A percentile compares a stretch with the other conserved stretches of the same genome.
These are phyloP conservation scores for Neurospora sp. DNA, from an alignment of 495 filamentous ascomycete species.

Conservation along the genomic window DNA sequence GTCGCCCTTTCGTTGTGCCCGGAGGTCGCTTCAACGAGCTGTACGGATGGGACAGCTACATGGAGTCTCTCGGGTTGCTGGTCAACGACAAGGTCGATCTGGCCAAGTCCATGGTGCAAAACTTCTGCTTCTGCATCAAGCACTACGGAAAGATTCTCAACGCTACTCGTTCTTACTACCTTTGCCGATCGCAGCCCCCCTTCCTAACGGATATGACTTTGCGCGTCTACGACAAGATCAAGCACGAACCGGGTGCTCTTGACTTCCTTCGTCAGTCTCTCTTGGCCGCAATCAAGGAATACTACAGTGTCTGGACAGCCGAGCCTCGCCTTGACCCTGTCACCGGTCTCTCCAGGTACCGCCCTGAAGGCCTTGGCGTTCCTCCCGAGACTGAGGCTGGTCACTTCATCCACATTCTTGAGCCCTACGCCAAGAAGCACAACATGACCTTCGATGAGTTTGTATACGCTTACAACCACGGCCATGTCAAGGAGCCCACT, in stretches of 20 bases:
- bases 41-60: slow-evolving; percentile 96
- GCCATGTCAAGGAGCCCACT: slow-evolving; percentile 69
- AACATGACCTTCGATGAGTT: slow-evolving; percentile 71
- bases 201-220: slow-evolving; percentile 97
- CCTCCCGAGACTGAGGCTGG: slow-evolving; percentile 88
- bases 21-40: slow-evolving; percentile 95
- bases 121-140: slow-evolving; percentile 96
- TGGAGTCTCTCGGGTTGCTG: slow-evolving; percentile 82
- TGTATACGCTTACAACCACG: slow-evolving; percentile 73
- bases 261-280: slow-evolving; percentile 72
- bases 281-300: slow-evolving; percentile 93
- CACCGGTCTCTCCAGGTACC: slow-evolving; percentile 81
- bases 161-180: slow-evolving; percentile 91
- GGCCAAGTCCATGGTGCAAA: slow-evolving; percentile 83
- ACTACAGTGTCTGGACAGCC: slow-evolving; percentile 80
- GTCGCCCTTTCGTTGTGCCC: slow-evolving; percentile 89
- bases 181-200: slow-evolving; percentile 85
- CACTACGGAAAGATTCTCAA: slow-evolving; percentile 98
- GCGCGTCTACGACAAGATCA: slow-evolving; percentile 78
- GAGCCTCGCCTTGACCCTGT: slow-evolving; percentile 67
- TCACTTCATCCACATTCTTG: slow-evolving; percentile 79
- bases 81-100: slow-evolving; percentile 71
- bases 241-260: slow-evolving; percentile 59
- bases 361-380: slow-evolving; percentile 79
- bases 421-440: slow-evolving; percentile 79